Percentiles rank a stretch among this genome's conserved stretches.
Conservation (phyloP, 495 filamentous ascomycete genomes). For the Neurospora sp. region DNA sequence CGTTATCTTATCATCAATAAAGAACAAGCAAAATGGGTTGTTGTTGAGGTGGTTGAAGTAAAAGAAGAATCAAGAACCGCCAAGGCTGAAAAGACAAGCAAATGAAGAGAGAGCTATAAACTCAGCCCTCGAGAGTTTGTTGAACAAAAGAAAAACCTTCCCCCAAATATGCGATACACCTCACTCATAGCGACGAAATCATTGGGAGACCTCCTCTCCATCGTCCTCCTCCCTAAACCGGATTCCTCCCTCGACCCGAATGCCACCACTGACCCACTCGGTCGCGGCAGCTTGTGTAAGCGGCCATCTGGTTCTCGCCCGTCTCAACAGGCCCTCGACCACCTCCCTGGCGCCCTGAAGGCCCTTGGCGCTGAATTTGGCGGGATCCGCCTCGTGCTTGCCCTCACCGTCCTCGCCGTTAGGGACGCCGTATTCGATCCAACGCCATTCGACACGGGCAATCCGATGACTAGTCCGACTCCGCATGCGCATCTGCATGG, state of each 20-base stretch:
- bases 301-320: constrained; percentile 63
- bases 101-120: background rate
- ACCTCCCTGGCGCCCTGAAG: constrained; percentile 66
- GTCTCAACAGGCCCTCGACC: constrained; percentile 73
- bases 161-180: background rate
- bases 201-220: constrained; percentile 36
- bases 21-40: background rate
- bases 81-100: background rate
- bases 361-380: constrained; percentile 45
- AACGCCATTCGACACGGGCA: constrained; percentile 86
- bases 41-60: background rate
- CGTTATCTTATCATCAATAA: constrained; percentile 5
- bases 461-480: constrained; percentile 84
- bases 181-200: background rate
- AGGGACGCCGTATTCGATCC: constrained; percentile 69
- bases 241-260: constrained; percentile 61
- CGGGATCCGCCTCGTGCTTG: constrained; percentile 37
- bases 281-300: constrained; percentile 59
- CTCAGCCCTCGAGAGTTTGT: background rate
- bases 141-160: background rate
- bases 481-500: constrained; percentile 44
- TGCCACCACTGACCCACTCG: constrained; percentile 67
- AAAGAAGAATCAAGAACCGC: background rate
- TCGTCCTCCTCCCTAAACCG: constrained; percentile 57
- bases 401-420: constrained; percentile 47